A percentile compares a stretch with the other conserved stretches of the same genome.
Conservation (phyloP, 2,329 filamentous ascomycete genomes). For the Piedraia hortae region DNA sequence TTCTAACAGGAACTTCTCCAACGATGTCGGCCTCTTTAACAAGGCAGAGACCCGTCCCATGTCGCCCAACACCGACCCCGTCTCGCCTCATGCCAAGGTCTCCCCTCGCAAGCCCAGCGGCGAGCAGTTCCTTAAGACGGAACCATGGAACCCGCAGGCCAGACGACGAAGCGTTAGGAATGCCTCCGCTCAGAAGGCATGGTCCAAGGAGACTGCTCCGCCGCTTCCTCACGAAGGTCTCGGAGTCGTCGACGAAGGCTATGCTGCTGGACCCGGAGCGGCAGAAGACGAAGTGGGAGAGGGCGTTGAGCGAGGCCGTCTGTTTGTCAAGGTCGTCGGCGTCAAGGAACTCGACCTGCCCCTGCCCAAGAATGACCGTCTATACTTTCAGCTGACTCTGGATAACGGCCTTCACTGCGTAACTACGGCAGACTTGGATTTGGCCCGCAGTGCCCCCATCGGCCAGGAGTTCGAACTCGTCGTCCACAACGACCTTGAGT, state of each 20-base stretch:
- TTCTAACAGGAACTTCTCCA: slow-evolving; percentile 33
- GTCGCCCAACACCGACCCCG: slow-evolving; percentile 24
- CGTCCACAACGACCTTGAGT: slow-evolving; percentile 91
- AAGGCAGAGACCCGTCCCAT: slow-evolving; percentile 14
- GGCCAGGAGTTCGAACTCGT: slow-evolving; percentile 96
- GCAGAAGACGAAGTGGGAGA: slow-evolving; percentile 34
- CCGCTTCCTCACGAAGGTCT: slow-evolving; percentile 56
- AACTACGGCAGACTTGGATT: slow-evolving; percentile 81
- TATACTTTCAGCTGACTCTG: slow-evolving; percentile 87
- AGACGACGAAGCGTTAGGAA: slow-evolving; percentile 37
- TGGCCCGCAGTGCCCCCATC: slow-evolving; percentile 76
- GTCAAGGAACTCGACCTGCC: slow-evolving; percentile 89
- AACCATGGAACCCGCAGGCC: slow-evolving; percentile 74
- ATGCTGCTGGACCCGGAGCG: slow-evolving; percentile 20
- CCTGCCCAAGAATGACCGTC: slow-evolving; percentile 65
- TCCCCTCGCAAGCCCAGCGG: slow-evolving; percentile 57
- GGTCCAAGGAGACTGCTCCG: slow-evolving; percentile 35
- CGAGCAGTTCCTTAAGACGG: slow-evolving; percentile 72
- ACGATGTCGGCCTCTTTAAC: too few relatives aligned
- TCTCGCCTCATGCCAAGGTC: slow-evolving; percentile 32
- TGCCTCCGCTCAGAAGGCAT: slow-evolving; percentile 18
- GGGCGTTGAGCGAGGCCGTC: slow-evolving; percentile 57
- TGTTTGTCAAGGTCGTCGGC: slow-evolving; percentile 97
- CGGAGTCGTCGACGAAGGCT: slow-evolving; percentile 41
- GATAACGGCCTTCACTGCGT: slow-evolving; percentile 96